phyloP scores from a whole-genome alignment of 257 asterid genomes.

The Solanum ahanhuiri region DNA sequence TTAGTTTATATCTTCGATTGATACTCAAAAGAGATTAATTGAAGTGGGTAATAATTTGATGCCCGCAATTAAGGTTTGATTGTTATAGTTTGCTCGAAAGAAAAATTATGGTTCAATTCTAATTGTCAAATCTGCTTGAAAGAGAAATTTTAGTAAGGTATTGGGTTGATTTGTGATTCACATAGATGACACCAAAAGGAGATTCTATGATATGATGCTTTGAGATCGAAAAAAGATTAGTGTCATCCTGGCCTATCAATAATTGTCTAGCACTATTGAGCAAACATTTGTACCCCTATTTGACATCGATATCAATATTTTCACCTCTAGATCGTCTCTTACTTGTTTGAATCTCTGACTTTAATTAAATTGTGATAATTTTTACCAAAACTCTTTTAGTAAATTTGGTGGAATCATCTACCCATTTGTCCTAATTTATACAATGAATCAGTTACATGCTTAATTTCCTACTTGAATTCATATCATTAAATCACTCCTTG shows the following conservation, averaged over 20 bases:
- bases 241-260: neutral
- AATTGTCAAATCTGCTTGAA: neutral
- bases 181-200: neutral
- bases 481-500: neutral
- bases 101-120: neutral
- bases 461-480: neutral
- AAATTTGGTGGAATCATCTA: neutral
- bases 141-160: neutral
- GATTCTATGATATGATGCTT: neutral
- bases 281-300: neutral
- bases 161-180: neutral
- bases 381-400: neutral
- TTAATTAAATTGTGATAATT: neutral
- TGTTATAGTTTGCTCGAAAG: too few species aligned
- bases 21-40: neutral
- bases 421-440: neutral
- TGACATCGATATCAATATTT: neutral
- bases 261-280: neutral
- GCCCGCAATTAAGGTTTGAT: neutral
- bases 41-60: neutral
- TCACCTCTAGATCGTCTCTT: neutral
- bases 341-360: neutral
- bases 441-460: neutral
- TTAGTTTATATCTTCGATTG: neutral
- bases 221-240: neutral